phyloP scores from a whole-genome alignment of 164 flowering plant genomes.

The Vitis rotundifolia region DNA sequence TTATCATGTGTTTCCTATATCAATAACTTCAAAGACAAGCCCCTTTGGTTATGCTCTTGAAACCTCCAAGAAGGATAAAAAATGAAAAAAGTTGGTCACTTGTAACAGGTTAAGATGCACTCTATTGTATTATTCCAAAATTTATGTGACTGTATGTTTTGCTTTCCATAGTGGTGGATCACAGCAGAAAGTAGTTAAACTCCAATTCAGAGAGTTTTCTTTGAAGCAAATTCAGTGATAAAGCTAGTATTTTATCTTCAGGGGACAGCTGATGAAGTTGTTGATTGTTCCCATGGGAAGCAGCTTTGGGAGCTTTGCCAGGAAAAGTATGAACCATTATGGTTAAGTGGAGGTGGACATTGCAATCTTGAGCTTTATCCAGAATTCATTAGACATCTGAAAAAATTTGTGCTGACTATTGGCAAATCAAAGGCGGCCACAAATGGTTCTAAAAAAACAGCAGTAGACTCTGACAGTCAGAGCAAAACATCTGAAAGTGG shows the following conservation, averaged over 20 bases:
- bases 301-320: constrained; percentile 86
- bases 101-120: too few relatives aligned
- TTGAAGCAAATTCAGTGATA: background rate
- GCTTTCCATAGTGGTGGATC: too few relatives aligned
- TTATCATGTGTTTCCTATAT: too few relatives aligned
- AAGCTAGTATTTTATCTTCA: constrained; percentile 17
- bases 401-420: constrained; percentile 64
- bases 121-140: too few relatives aligned
- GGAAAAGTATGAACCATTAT: constrained; percentile 80
- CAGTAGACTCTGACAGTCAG: constrained; percentile 35
- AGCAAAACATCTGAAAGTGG: constrained; percentile 46
- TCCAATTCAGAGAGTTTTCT: too few relatives aligned
- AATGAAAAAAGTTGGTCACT: too few relatives aligned
- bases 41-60: too few relatives aligned
- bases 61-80: too few relatives aligned
- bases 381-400: constrained; percentile 81
- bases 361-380: constrained; percentile 92
- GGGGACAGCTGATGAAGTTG: constrained; percentile 97
- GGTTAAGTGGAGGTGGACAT: constrained; percentile 94
- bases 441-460: constrained; percentile 38
- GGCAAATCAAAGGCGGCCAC: constrained; percentile 55
- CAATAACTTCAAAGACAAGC: too few relatives aligned
- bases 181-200: too few relatives aligned
- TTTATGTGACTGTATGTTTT: too few relatives aligned
- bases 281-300: constrained; percentile 89